Evolutionary conservation across 371 early-diverging fungal genomes (phyloP), one percentile per base, ranked within the genome.

Genomic region (Lichtheimia ornata): DNA sequence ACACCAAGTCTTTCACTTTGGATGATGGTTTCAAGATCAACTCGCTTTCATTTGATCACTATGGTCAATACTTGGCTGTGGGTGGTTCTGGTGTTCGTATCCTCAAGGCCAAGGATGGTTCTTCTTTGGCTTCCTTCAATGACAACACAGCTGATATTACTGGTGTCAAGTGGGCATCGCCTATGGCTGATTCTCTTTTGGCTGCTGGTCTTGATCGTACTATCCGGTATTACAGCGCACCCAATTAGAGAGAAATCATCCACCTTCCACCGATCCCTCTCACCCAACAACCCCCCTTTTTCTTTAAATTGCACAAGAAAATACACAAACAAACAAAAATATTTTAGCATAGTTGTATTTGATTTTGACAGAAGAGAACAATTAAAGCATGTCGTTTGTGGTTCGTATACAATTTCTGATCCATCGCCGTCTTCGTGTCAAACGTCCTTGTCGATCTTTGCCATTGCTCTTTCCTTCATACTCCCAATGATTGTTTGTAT

Each of bases 61-160:
- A 88, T 56, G 96, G 92, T 12, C 89, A 91, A 59, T 96, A 91
- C 61, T 73, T 96, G 58, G 95, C 89, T 47, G 84, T 92, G 24
- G 91, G 85, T 70, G 88, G 89, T 27, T 77, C 81, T 30, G 84
- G 85, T 47, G 67, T 88, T 49, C 84, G 84, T 51, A 79, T 92
- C 40, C 77, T 84, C 65, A 91, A 91, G 71, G 84, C 89, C 41
- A 95, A 96, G 82, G 82, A 87, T 50, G 94, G 94, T 79, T 81
- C 84, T 22, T 74, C 81, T 57, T 65, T 95, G 53, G 77, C 77
- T 25, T 76, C 70, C 45, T 78, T 86, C 57, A 56, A 73, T 0
- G 89, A 88, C 12, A 84, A 87, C 57, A 64, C 77, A 5, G 77
- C 75, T 45, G 82, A 82, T 44, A 68, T 91, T 41, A 85, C 88